Base-by-base conservation (phyloP, 805 yeast species). In the Candida taoyuanica region DNA sequence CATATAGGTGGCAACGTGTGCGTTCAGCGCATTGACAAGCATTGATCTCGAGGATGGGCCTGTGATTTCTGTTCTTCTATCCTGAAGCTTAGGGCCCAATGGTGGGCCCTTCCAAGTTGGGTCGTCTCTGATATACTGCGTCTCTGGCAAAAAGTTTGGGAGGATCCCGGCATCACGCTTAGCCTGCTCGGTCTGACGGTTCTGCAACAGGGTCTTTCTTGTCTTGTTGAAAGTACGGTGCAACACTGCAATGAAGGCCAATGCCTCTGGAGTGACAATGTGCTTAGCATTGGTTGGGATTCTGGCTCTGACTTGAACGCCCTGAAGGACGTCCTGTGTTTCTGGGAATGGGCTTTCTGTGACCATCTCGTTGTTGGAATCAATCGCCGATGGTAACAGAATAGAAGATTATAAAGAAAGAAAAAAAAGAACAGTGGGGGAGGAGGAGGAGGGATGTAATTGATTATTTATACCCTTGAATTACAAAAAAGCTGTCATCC, bases 11-110 rank as follows among this genome's bases (percentile, higher is more conserved):
- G 82, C 82, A 31, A 84, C 93, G 38, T 73, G 70, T 1, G 89
- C 78, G 63, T 84, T 84, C 58, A 84, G 70, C 3, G 91, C 93
- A 56, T 83, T 84, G 55, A 84, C 78, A 47, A 84, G 76, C 94
- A 84, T 84, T 53, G 84, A 81, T 48, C 91, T 74, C 58, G 82
- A 83, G 37, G 89, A 84, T 16, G 94, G 94, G 35, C 94, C 94
- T 17, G 94, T 84, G 60, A 84, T 84, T 62, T 84, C 93, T 31
- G 77, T 79, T 58, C 87, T 74, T 65, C 94, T 74, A 59, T 81
- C 83, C 43, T 74, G 73, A 51, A 84, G 65, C 35, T 88, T 87
- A 29, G 80, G 81, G 28, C 85, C 88, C 36, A 79, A 69, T 27
- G 82, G 70, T 16, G 81, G 77, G 49, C 93, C 89, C 48, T 72